These are phyloP conservation scores for Anthracocystis walkeri DNA, from an alignment of 1,284 basidiomycete species.

Conservation along the genomic window DNA sequence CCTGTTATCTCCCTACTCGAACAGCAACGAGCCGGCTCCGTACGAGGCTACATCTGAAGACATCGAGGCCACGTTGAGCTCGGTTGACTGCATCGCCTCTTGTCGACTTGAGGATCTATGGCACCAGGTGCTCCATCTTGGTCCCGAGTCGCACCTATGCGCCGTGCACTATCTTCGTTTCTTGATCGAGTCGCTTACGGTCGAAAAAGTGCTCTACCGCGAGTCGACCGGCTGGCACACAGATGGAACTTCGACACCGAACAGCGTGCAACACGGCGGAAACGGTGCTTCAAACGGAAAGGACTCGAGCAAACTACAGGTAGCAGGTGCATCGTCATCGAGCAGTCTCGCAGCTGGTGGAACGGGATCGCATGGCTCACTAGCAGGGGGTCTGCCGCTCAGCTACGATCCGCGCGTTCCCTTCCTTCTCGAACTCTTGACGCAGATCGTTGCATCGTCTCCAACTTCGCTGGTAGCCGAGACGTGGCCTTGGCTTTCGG, in stretches of 20 bases:
- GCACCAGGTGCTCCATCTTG: conserved; percentile 84
- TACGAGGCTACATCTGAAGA: conserved; percentile 83
- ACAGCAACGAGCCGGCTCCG: conserved; percentile 76
- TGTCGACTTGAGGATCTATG: conserved; percentile 95
- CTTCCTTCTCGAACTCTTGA: conserved; percentile 93
- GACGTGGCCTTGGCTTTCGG: conserved; percentile 91
- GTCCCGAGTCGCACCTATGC: conserved; percentile 76
- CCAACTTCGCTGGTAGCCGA: conserved; percentile 83
- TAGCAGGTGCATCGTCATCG: conserved; percentile 11
- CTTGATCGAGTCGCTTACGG: conserved; percentile 85
- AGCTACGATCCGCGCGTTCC: conserved; percentile 94
- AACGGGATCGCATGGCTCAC: conserved; percentile 20
- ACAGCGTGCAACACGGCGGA: conserved; percentile 15
- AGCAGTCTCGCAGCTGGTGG: conserved; percentile 27
- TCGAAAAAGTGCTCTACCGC: conserved; percentile 73
- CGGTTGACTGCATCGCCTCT: conserved; percentile 93
- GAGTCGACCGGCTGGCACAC: conserved; percentile 27
- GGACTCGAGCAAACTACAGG: conserved; percentile 66
- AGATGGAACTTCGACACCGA: conserved; percentile 65
- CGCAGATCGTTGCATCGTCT: conserved; percentile 77
- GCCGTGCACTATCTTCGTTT: conserved; percentile 88
- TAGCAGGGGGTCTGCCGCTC: conserved; percentile 70
- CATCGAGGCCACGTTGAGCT: conserved; percentile 91
- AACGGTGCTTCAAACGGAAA: conserved; percentile 12
- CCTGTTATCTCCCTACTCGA: conserved; percentile 90